phyloP scores from a whole-genome alignment of 83 land plant species.

The Isoetes engelmannii region DNA sequence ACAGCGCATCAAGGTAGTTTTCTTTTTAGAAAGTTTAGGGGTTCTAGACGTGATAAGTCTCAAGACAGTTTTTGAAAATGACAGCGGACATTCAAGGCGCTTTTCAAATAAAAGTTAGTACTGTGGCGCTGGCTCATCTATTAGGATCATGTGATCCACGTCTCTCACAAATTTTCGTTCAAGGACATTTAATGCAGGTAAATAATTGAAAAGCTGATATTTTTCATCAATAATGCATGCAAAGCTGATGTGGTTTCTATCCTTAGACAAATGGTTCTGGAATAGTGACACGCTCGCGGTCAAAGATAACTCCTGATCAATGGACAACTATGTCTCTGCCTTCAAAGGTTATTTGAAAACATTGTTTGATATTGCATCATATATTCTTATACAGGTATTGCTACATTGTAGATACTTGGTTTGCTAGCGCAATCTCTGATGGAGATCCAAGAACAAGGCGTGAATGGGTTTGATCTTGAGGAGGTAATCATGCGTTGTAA shows the following conservation, averaged over 20 bases:
- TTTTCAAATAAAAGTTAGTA: conserved; percentile 90
- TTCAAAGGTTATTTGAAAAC: conserved; percentile 55
- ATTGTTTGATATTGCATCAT: not conserved
- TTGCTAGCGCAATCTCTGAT: conserved; percentile 61
- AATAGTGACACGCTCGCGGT: conserved; percentile 80
- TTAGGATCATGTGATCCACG: conserved; percentile 63
- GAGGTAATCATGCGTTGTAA: not conserved
- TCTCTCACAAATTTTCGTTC: conserved; percentile 56
- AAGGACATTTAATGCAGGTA: conserved; percentile 78
- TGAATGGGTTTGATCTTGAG: conserved; percentile 45
- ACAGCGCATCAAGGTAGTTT: conserved; percentile 64
- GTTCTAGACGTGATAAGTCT: not conserved
- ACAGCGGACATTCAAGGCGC: conserved; percentile 88
- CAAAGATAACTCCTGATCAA: conserved; percentile 75
- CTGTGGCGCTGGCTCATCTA: conserved; percentile 75
- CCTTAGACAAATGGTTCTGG: conserved; percentile 53
- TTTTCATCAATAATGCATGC: not conserved
- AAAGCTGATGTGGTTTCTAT: not conserved
- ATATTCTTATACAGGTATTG: not conserved
- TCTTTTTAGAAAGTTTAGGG: not conserved
- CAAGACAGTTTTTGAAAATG: not conserved
- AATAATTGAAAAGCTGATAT: not conserved
- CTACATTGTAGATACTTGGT: conserved; percentile 49
- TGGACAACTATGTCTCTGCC: conserved; percentile 69
- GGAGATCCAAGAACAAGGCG: conserved; percentile 76